phyloP scores from a whole-genome alignment of 495 filamentous ascomycete species.

The Gamarada debralockiae region DNA sequence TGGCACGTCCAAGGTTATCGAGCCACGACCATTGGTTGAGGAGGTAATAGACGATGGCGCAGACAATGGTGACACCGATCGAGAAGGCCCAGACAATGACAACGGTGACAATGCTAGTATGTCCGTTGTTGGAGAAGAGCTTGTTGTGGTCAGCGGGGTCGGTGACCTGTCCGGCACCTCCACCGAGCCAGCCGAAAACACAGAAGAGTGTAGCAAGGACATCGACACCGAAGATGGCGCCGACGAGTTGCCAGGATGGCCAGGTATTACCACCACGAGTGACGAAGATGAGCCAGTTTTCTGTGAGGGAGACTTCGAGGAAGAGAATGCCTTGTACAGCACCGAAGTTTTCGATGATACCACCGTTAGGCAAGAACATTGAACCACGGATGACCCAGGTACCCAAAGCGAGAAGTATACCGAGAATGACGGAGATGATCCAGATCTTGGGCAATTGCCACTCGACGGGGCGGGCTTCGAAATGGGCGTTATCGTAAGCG shows the following conservation, averaged over 20 bases:
- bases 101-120: conserved; percentile 71
- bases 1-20: conserved; percentile 77
- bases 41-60: conserved; percentile 73
- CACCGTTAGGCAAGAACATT: conserved; percentile 62
- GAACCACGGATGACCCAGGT: conserved; percentile 70
- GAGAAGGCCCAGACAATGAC: conserved; percentile 77
- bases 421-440: conserved; percentile 67
- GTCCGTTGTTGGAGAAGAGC: conserved; percentile 52
- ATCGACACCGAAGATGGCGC: conserved; percentile 69
- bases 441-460: conserved; percentile 79
- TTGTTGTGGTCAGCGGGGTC: conserved; percentile 38
- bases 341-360: conserved; percentile 71
- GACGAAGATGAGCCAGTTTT: conserved; percentile 80
- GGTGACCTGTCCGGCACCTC: conserved; percentile 32
- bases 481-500: conserved; percentile 75
- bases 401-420: conserved; percentile 58
- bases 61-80: conserved; percentile 72
- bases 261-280: conserved; percentile 68
- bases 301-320: conserved; percentile 68
- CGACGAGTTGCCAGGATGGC: conserved; percentile 70
- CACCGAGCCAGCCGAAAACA: conserved; percentile 68
- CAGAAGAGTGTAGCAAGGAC: conserved; percentile 67
- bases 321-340: conserved; percentile 69
- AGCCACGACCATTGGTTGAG: conserved; percentile 64
- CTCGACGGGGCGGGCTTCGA: conserved; percentile 66